These are phyloP conservation scores for Beauveria scarabaeidicola DNA, from an alignment of 2,329 filamentous ascomycete species.

Conservation along the genomic window DNA sequence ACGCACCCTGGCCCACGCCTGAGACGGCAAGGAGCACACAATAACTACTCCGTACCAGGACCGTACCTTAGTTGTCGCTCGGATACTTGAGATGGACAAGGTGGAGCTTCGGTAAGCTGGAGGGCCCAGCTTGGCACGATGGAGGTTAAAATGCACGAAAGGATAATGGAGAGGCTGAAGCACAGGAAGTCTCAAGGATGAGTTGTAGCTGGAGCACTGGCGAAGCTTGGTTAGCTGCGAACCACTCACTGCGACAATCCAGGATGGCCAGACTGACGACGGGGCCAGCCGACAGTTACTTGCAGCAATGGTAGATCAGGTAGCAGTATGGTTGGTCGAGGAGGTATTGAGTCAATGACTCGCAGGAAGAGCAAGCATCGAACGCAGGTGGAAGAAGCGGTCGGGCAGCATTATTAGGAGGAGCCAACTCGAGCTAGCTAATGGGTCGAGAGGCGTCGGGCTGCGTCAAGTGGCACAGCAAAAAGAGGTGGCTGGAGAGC, in stretches of 20 bases:
- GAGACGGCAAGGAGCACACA: not conserved
- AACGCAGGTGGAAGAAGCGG: slow-evolving; percentile 6
- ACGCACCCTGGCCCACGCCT: not conserved
- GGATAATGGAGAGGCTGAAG: slow-evolving; percentile 4
- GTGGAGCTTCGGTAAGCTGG: slow-evolving; percentile 4
- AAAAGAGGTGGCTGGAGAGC: slow-evolving; percentile 9
- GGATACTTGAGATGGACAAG: not conserved
- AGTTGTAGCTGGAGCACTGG: not conserved
- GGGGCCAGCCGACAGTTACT: not conserved
- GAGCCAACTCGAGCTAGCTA: not conserved
- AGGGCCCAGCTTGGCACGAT: not conserved
- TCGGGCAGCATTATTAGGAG: slow-evolving; percentile 5
- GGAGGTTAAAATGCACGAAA: not conserved
- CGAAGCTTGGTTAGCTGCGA: slow-evolving; percentile 2
- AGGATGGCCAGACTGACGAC: not conserved
- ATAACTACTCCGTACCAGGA: too few species aligned
- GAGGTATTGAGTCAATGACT: slow-evolving; percentile 1
- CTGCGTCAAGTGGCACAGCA: not conserved
- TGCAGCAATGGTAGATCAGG: not conserved
- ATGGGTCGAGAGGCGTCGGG: slow-evolving; percentile 1
- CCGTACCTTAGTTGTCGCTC: not conserved
- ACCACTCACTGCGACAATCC: not conserved
- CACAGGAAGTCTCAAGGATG: not conserved
- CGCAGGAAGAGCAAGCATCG: not conserved
- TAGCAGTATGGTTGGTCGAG: not conserved